phyloP scores from a whole-genome alignment of 2,329 filamentous ascomycete genomes.

The Capronia epimyces region DNA sequence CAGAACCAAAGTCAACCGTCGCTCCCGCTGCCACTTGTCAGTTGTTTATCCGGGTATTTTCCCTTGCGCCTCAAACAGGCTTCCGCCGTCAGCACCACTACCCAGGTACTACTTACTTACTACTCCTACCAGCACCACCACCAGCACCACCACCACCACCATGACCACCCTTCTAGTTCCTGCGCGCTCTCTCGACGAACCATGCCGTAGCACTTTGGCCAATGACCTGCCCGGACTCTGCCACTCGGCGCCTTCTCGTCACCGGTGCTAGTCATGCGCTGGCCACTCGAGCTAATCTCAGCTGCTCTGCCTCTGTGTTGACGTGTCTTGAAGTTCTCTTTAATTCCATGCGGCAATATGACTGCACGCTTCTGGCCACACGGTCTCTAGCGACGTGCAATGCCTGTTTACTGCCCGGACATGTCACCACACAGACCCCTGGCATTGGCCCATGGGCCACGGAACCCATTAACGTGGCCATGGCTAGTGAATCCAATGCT shows the following conservation, averaged over 20 bases:
- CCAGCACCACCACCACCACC: background rate
- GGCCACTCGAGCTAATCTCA: background rate
- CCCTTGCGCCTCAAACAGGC: background rate
- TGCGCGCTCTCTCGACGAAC: background rate
- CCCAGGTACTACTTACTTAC: background rate
- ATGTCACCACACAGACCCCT: too few species aligned
- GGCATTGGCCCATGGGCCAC: too few species aligned
- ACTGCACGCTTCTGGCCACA: background rate
- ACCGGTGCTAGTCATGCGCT: background rate
- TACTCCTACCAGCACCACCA: background rate
- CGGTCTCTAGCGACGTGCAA: background rate
- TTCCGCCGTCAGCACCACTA: background rate
- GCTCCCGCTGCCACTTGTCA: slow-evolving; percentile 1
- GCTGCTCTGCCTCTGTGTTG: background rate
- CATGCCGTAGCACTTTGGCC: background rate
- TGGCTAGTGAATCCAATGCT: too few species aligned
- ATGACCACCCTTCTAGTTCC: background rate
- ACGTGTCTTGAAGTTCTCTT: slow-evolving; percentile 11
- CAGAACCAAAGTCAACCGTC: background rate
- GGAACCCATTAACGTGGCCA: too few species aligned
- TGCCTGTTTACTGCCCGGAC: background rate
- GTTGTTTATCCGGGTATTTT: slow-evolving; percentile 1
- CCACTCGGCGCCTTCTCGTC: background rate
- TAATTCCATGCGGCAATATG: background rate
- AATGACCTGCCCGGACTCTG: background rate